Conservation (phyloP, 768 basidiomycete species). For the Suillus occidentalis region DNA sequence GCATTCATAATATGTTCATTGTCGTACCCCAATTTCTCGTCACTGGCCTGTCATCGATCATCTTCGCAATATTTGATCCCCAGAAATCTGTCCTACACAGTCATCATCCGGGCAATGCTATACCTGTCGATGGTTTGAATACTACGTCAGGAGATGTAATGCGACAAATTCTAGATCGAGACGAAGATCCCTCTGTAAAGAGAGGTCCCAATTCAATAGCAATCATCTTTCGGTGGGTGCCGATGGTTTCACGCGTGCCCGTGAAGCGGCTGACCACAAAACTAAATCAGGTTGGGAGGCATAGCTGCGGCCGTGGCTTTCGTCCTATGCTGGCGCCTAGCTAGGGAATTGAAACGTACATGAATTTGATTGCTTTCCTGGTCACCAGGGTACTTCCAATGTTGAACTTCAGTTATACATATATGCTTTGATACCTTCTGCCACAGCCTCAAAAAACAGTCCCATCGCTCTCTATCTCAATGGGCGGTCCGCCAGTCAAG, state of each 20-base stretch:
- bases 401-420: background rate
- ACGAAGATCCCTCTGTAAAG: constrained; percentile 8
- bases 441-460: constrained; percentile 60
- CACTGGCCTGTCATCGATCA: constrained; percentile 78
- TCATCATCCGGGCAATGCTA: constrained; percentile 24
- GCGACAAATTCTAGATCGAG: constrained; percentile 15
- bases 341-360: constrained; percentile 50
- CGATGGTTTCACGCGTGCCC: constrained; percentile 5
- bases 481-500: constrained; percentile 76
- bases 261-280: constrained; percentile 3
- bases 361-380: constrained; percentile 11
- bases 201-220: constrained; percentile 66
- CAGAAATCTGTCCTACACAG: constrained; percentile 43
- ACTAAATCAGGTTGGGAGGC: constrained; percentile 50
- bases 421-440: background rate
- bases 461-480: constrained; percentile 84
- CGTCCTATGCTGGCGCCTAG: constrained; percentile 52
- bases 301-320: constrained; percentile 55
- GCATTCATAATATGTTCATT: constrained; percentile 93
- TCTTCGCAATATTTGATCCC: constrained; percentile 86
- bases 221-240: constrained; percentile 74
- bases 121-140: constrained; percentile 13
- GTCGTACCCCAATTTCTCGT: constrained; percentile 95
- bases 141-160: constrained; percentile 8
- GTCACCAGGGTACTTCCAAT: background rate